Evolutionary conservation across 768 basidiomycete species (phyloP).

Genomic region (Hypholoma sublateritium): DNA sequence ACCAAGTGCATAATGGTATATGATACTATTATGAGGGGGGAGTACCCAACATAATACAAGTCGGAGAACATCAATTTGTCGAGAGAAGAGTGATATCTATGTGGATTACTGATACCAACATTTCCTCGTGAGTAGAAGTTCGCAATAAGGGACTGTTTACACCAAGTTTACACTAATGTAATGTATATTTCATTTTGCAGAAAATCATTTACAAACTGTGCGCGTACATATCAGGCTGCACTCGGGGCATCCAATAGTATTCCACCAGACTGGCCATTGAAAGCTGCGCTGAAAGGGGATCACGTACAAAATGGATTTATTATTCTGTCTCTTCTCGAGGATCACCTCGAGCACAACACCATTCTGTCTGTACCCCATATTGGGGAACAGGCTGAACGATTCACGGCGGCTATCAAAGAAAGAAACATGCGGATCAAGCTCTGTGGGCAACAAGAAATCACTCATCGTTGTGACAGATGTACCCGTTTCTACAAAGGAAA

Average conservation of each 20-base stretch:
- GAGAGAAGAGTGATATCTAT: conserved; percentile 9
- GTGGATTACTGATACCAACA: conserved; percentile 10
- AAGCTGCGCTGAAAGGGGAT: neutral
- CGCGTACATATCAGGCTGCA: conserved; percentile 13
- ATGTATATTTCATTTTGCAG: neutral
- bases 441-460: conserved; percentile 5
- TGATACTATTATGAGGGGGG: conserved; percentile 6
- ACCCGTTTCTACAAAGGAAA: conserved; percentile 6
- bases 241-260: neutral
- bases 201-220: conserved; percentile 20
- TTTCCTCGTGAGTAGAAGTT: conserved; percentile 1
- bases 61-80: conserved; percentile 20
- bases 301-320: conserved; percentile 12
- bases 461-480: conserved; percentile 16
- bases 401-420: conserved; percentile 4
- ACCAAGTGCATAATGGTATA: conserved; percentile 1
- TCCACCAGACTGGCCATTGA: conserved; percentile 9
- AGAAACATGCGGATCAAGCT: conserved; percentile 6
- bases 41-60: conserved; percentile 15
- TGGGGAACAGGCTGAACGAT: conserved; percentile 2
- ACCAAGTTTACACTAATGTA: neutral
- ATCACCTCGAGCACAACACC: neutral
- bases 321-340: conserved; percentile 11
- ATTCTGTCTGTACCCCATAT: conserved; percentile 9
- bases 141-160: neutral